These are phyloP conservation scores for Aquilaria agallochum DNA, from an alignment of 441 rosid species.

Conservation along the genomic window DNA sequence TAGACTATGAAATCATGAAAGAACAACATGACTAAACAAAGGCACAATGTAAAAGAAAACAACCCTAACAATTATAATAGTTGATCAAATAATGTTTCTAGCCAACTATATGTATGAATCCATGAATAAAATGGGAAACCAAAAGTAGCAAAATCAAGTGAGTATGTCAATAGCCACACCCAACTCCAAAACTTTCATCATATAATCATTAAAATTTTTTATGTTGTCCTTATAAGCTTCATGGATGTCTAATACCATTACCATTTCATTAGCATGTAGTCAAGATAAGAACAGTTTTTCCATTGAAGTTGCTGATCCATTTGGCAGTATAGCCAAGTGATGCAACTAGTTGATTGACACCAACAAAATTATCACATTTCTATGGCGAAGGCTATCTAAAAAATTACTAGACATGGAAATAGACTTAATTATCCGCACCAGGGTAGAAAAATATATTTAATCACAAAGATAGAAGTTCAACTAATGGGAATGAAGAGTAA, in stretches of 20 bases:
- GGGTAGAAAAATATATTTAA: not conserved
- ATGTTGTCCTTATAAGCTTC: constrained; percentile 94
- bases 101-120: too few relatives aligned
- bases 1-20: not conserved
- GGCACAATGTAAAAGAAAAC: not conserved
- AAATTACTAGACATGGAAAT: too few relatives aligned
- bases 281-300: constrained; percentile 2
- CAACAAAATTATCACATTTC: too few relatives aligned
- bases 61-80: too few relatives aligned
- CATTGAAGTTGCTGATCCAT: too few relatives aligned
- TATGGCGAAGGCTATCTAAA: too few relatives aligned
- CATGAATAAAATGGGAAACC: not conserved
- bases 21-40: not conserved
- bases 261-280: constrained; percentile 89
- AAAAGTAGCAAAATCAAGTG: not conserved
- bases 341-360: too few relatives aligned
- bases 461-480: not conserved
- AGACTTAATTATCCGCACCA: too few relatives aligned
- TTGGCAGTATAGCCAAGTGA: too few relatives aligned
- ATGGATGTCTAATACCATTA: constrained; percentile 92
- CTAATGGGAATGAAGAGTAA: not conserved
- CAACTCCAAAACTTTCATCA: constrained; percentile 93
- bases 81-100: too few relatives aligned
- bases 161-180: constrained; percentile 20
- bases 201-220: constrained; percentile 85